Conservation (phyloP, 2,329 filamentous ascomycete genomes). For the Pseudogymnoascus sp. region DNA sequence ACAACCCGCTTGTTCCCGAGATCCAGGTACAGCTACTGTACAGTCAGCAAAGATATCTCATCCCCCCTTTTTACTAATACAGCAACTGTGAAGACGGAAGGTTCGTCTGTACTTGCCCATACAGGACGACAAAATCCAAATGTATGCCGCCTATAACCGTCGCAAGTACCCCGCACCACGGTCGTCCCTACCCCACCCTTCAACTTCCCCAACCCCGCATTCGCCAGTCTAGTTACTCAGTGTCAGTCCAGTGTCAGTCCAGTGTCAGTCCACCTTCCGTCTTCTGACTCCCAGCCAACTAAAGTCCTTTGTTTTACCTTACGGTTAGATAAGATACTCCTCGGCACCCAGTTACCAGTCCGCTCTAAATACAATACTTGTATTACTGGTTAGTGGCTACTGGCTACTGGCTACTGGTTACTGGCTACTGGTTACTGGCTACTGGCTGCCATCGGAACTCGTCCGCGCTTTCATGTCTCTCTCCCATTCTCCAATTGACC, state of each 20-base stretch:
- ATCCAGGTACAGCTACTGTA: neutral
- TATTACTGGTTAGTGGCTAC: neutral
- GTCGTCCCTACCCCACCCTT: neutral
- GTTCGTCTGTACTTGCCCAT: neutral
- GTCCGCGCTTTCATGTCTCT: neutral
- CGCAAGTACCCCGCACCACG: neutral
- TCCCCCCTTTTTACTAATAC: too few species aligned
- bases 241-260: neutral
- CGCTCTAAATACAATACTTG: neutral
- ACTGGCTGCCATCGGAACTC: neutral
- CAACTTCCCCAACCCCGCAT: conserved; percentile 1
- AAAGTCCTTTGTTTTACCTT: neutral
- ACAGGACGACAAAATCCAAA: neutral
- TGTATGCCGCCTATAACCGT: conserved; percentile 1
- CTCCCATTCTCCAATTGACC: neutral
- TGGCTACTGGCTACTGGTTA: neutral
- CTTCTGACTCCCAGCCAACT: neutral
- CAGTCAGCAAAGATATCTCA: neutral
- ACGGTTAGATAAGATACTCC: neutral
- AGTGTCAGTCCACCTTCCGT: neutral
- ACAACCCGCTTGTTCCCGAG: neutral
- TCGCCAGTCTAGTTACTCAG: neutral
- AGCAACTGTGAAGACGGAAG: neutral
- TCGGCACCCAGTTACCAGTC: neutral
- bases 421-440: too few species aligned